Base-by-base conservation (phyloP, 129 eudicot species). In the Artemisia tridentata region DNA sequence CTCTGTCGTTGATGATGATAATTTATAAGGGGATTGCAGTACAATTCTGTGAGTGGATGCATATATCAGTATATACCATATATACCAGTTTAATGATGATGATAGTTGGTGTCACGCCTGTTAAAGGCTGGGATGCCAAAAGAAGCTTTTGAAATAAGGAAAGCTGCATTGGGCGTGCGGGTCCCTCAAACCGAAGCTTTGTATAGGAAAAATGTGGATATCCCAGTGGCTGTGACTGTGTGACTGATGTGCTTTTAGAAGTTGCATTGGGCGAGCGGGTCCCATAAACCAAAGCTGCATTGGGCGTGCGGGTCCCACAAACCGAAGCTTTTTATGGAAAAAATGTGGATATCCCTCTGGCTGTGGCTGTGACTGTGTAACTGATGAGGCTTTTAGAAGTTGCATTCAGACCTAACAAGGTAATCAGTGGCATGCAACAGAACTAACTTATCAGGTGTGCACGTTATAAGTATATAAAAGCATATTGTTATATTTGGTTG, bases 51-150 rank as follows among this genome's bases (percentile, higher is more conserved):
- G n/a, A n/a, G n/a, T n/a, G n/a, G n/a, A n/a, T n/a, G n/a, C n/a
- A n/a, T n/a, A n/a, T n/a, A n/a, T n/a, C n/a, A n/a, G n/a, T n/a
- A n/a, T n/a, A n/a, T n/a, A n/a, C n/a, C n/a, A n/a, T n/a, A n/a
- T n/a, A n/a, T n/a, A n/a, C n/a, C n/a, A n/a, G n/a, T n/a, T n/a
- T n/a, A n/a, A n/a, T n/a, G n/a, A n/a, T n/a, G n/a, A n/a, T n/a
- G n/a, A n/a, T n/a, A n/a, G n/a, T 81, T 93, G 72, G 64, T 84
- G 23, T 82, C 95, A 45, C 79, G 89, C 75, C 92, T 93, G 69
- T 62, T 76, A 52, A 93, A 93, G 81, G 98, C 92, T 34, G 98
- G 97, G 72, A 93, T 93, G 98, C 80, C 88, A 4, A 83, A 67
- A 16, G 89, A 93, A 82, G 97, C 99, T 53, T 69, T 65, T 61